Percentiles rank a stretch among this genome's conserved stretches.
Conservation (phyloP, 805 yeast genomes). For the Kuraishia floccosa region DNA sequence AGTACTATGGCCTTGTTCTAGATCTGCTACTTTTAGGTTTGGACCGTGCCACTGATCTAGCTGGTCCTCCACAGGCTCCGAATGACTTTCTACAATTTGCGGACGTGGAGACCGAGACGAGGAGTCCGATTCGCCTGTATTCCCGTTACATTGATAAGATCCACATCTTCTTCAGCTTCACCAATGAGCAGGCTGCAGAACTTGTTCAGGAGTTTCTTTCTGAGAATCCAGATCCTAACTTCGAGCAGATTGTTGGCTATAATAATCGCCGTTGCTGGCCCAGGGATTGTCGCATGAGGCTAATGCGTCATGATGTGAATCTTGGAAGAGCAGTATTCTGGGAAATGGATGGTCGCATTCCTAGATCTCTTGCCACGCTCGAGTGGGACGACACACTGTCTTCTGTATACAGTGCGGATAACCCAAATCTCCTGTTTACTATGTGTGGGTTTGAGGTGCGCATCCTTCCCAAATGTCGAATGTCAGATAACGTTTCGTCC, state of each 20-base stretch:
- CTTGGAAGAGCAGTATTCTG: slow-evolving; percentile 87
- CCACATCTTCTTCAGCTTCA: slow-evolving; percentile 68
- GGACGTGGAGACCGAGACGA: slow-evolving; percentile 41
- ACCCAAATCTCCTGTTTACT: slow-evolving; percentile 77
- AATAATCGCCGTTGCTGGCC: slow-evolving; percentile 95
- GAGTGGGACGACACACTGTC: slow-evolving; percentile 76
- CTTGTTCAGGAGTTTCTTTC: slow-evolving; percentile 64
- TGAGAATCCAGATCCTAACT: slow-evolving; percentile 89
- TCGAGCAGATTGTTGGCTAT: slow-evolving; percentile 76
- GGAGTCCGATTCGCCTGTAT: slow-evolving; percentile 72
- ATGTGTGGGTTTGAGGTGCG: slow-evolving; percentile 96
- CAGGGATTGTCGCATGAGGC: slow-evolving; percentile 77
- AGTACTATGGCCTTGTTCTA: slow-evolving; percentile 77
- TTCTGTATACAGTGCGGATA: slow-evolving; percentile 83
- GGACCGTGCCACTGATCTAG: slow-evolving; percentile 79
- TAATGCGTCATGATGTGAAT: slow-evolving; percentile 85
- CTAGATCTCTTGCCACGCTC: slow-evolving; percentile 58
- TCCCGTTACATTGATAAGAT: slow-evolving; percentile 77
- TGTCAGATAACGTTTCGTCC: slow-evolving; percentile 36
- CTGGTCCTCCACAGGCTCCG: slow-evolving; percentile 65
- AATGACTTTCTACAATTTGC: slow-evolving; percentile 71
- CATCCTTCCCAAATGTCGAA: slow-evolving; percentile 64
- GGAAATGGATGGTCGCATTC: slow-evolving; percentile 78
- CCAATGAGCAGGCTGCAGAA: slow-evolving; percentile 62
- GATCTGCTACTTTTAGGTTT: slow-evolving; percentile 78